Percentiles rank a stretch among this genome's conserved stretches.
These are phyloP conservation scores for Phytophthora pluvialis DNA, from an alignment of 352 stramenopile genomes.

Conservation along the genomic window DNA sequence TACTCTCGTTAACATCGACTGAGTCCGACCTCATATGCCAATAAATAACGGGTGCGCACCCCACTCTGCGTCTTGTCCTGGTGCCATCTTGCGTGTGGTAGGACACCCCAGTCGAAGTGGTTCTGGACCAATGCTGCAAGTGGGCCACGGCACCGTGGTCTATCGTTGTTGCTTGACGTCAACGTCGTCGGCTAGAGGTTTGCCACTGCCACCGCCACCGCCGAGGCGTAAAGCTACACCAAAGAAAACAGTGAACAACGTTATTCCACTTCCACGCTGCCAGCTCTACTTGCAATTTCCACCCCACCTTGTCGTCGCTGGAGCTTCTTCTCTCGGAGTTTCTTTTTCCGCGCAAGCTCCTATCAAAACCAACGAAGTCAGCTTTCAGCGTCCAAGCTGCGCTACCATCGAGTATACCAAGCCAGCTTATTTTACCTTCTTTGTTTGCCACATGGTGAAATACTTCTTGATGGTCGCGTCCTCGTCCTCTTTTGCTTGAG, in stretches of 20 bases:
- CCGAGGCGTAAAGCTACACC: constrained; percentile 31
- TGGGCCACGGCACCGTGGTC: constrained; percentile 25
- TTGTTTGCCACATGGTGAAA: constrained; percentile 63
- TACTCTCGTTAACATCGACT: constrained; percentile 19
- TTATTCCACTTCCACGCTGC: background rate
- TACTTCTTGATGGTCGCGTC: constrained; percentile 63
- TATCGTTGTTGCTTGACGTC: constrained; percentile 43
- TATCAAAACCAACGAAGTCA: constrained; percentile 24
- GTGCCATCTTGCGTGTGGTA: background rate
- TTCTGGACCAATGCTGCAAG: background rate
- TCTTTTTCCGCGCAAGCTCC: constrained; percentile 76
- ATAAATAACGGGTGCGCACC: constrained; percentile 42
- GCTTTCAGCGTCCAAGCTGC: background rate
- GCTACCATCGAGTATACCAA: background rate
- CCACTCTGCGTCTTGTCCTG: constrained; percentile 12
- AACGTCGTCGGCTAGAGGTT: constrained; percentile 26
- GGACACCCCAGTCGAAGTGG: constrained; percentile 1
- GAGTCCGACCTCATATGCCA: constrained; percentile 21
- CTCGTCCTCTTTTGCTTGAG: constrained; percentile 48
- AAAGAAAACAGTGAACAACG: background rate
- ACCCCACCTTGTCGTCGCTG: constrained; percentile 62
- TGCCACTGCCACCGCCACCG: constrained; percentile 34
- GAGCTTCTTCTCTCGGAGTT: constrained; percentile 76
- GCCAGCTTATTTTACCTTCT: constrained; percentile 54
- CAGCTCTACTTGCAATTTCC: background rate